Evolutionary conservation across 495 filamentous ascomycete species (phyloP).

Genomic region (Pyronema omphalodes): DNA sequence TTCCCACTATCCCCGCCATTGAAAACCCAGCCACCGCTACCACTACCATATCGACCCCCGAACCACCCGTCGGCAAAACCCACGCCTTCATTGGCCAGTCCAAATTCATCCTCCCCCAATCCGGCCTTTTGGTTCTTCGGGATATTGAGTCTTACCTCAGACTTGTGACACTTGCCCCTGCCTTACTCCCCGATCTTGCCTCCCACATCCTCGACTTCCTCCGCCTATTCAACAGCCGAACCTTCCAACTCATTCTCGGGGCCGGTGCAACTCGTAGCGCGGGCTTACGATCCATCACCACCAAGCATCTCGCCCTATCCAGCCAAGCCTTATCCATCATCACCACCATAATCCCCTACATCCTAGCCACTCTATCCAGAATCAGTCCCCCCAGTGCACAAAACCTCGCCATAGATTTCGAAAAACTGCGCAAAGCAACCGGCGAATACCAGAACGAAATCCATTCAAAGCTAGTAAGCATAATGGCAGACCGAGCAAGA

Average conservation of each 20-base stretch:
- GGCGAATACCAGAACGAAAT: constrained; percentile 89
- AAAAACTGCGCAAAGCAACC: constrained; percentile 72
- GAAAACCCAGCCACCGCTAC: constrained; percentile 17
- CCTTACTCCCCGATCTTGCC: constrained; percentile 69
- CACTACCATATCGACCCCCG: constrained; percentile 8
- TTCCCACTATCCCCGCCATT: background rate
- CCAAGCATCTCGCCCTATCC: constrained; percentile 83
- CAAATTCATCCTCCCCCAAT: constrained; percentile 68
- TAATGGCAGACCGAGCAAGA: constrained; percentile 67
- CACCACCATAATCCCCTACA: constrained; percentile 67
- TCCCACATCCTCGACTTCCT: constrained; percentile 40
- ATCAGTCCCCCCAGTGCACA: constrained; percentile 42
- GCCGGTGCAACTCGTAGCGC: constrained; percentile 83
- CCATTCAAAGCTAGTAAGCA: constrained; percentile 87
- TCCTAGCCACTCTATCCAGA: constrained; percentile 75
- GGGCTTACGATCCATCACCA: constrained; percentile 88
- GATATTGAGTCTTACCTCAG: constrained; percentile 68
- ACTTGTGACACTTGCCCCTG: constrained; percentile 66
- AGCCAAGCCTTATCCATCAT: constrained; percentile 82
- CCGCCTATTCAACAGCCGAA: constrained; percentile 74
- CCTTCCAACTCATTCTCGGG: constrained; percentile 82
- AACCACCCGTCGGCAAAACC: constrained; percentile 2
- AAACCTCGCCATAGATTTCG: constrained; percentile 66
- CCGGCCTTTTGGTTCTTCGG: constrained; percentile 56
- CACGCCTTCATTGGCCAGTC: constrained; percentile 69